These are phyloP conservation scores for Lobulomyces angularis DNA, from an alignment of 192 early-diverging fungal genomes.

Conservation along the genomic window DNA sequence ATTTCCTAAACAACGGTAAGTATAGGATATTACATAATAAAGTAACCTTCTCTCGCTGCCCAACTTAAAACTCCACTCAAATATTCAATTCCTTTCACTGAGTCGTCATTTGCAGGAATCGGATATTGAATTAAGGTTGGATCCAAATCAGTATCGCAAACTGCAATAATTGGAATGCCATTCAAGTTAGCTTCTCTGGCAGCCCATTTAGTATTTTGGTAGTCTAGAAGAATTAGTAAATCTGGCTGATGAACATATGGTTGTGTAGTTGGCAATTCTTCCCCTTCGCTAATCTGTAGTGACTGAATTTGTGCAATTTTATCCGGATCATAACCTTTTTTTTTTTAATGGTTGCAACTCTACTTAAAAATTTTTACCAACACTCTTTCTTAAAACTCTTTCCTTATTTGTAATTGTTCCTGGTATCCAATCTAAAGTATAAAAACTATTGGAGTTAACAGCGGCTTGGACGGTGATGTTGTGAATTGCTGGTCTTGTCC, in stretches of 20 bases:
- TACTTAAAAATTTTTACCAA: slow-evolving; percentile 9
- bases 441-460: slow-evolving; percentile 58
- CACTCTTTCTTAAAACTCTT: slow-evolving; percentile 48
- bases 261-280: slow-evolving; percentile 26
- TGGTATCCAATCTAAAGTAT: slow-evolving; percentile 71
- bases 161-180: slow-evolving; percentile 78
- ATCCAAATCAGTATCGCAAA: slow-evolving; percentile 86
- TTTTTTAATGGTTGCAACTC: not conserved
- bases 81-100: slow-evolving; percentile 58
- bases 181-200: slow-evolving; percentile 61
- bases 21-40: too few relatives aligned
- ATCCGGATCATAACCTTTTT: slow-evolving; percentile 31
- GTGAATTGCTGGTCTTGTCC: slow-evolving; percentile 57
- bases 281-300: slow-evolving; percentile 5
- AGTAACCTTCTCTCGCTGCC: slow-evolving; percentile 60
- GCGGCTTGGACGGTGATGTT: slow-evolving; percentile 66
- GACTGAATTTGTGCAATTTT: slow-evolving; percentile 17
- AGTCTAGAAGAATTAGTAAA: slow-evolving; percentile 70
- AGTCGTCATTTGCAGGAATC: slow-evolving; percentile 92
- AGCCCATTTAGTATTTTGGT: slow-evolving; percentile 68
- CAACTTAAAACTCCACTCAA: slow-evolving; percentile 68
- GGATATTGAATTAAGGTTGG: slow-evolving; percentile 75
- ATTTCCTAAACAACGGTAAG: too few relatives aligned
- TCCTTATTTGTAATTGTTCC: slow-evolving; percentile 79
- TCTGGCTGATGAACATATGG: slow-evolving; percentile 54